Evolutionary conservation across 169 alveolate genomes (phyloP).

Genomic region (Prorocentrum cordatum): DNA sequence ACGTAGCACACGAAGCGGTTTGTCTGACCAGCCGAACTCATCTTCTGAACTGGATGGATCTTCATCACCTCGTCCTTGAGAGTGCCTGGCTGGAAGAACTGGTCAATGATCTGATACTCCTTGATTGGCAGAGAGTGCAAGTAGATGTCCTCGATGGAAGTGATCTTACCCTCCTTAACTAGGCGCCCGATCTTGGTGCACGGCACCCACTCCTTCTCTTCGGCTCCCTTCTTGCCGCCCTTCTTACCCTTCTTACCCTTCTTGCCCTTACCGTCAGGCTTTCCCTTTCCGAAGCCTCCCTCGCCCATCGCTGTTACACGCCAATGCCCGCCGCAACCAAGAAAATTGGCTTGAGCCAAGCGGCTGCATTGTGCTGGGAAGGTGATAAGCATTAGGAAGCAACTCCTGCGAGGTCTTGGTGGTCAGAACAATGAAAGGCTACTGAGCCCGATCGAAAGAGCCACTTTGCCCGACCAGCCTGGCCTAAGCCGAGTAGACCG

Average conservation of each 20-base stretch:
- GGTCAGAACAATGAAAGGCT: too few species aligned
- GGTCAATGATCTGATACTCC: conserved; percentile 93
- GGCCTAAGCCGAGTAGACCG: too few species aligned
- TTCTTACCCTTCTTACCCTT: conserved; percentile 56
- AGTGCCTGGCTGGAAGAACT: conserved; percentile 86
- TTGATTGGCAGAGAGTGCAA: conserved; percentile 97
- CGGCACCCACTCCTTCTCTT: conserved; percentile 98
- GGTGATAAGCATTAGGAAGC: too few species aligned
- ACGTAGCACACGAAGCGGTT: conserved; percentile 99
- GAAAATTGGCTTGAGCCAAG: too few species aligned
- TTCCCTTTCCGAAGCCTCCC: conserved; percentile 17
- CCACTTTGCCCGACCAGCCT: too few species aligned
- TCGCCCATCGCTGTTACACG: too few species aligned
- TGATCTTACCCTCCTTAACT: conserved; percentile 91
- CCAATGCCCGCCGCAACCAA: too few species aligned
- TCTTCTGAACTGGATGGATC: conserved; percentile 99
- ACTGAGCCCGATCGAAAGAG: too few species aligned
- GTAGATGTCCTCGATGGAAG: conserved; percentile 96
- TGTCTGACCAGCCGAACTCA: conserved; percentile 99
- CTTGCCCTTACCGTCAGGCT: conserved; percentile 44
- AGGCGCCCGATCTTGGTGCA: conserved; percentile 98
- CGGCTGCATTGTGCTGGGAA: too few species aligned
- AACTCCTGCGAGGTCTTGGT: too few species aligned
- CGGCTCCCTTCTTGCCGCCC: conserved; percentile 72
- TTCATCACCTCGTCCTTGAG: conserved; percentile 98